Evolutionary conservation across 352 stramenopile species (phyloP), one percentile per base, ranked within the genome.

Genomic region (Phytophthora constricta): DNA sequence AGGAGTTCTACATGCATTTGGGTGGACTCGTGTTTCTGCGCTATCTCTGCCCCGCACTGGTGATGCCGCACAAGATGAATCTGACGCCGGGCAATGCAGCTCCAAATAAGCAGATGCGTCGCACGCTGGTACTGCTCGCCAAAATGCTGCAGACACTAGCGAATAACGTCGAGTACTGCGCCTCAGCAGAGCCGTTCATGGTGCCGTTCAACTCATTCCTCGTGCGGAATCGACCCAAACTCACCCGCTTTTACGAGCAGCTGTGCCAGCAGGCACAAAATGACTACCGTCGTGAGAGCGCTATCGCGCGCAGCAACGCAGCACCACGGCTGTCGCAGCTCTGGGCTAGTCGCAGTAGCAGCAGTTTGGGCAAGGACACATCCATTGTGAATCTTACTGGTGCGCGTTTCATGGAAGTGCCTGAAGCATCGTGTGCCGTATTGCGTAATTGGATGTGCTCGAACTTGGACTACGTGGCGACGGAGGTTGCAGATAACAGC

Each of bases 111-210:
- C 57, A 76, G 19, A 77, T 89, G 52, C 84, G 89, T 33, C 85
- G 87, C 20, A 86, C 84, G 16, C 72, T 92, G 46, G 80, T 95
- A 56, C 72, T 95, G 22, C 64, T 92, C 9, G 87, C 87, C 20
- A 95, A 95, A 53, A 56, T 95, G 27, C 84, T 95, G 58, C 87
- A 95, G 73, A 88, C 80, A 53, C 72, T 95, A 7, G 85, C 87
- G 13, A 95, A 93, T 64, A 90, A 92, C 39, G 81, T 85, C 34
- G 83, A 92, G 55, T 92, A 90, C 49, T 78, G 73, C 27, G 39
- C 67, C 11, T 84, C 80, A 7, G 77, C 70, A 4, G 87, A 95
- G 45, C 72, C 79, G 31, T 95, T 90, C 68, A 95, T 95, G 87
- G 64, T 79, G 48, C 85, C 84, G 23, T 93, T 95, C 58, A 92